Evolutionary conservation across 192 early-diverging fungal species (phyloP).

Genomic region (Coemansia furcata): DNA sequence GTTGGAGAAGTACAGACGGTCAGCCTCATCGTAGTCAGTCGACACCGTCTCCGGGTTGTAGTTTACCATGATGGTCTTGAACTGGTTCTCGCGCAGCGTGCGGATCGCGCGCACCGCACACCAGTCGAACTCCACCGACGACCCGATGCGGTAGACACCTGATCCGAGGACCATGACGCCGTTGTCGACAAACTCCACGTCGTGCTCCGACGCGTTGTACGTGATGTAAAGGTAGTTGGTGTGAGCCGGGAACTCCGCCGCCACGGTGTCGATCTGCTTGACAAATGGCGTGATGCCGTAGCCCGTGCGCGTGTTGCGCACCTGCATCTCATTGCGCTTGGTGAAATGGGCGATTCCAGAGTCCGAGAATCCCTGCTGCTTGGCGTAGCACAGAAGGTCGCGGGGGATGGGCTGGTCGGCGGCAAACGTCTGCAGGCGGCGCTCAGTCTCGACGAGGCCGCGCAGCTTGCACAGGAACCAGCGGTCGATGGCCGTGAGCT

Average conservation of each 20-base stretch:
- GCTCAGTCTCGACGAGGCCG: constrained; percentile 82
- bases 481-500: constrained; percentile 89
- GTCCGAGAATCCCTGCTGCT: constrained; percentile 98
- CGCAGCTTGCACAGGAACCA: constrained; percentile 98
- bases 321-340: constrained; percentile 83
- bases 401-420: constrained; percentile 57
- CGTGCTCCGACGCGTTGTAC: constrained; percentile 93
- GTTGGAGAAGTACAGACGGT: constrained; percentile 96
- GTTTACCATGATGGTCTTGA: constrained; percentile 99
- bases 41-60: constrained; percentile 99
- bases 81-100: constrained; percentile 77
- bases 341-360: constrained; percentile 54
- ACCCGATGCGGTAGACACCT: constrained; percentile 98
- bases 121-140: constrained; percentile 99
- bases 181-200: constrained; percentile 88
- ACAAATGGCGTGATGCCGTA: constrained; percentile 87
- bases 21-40: constrained; percentile 98
- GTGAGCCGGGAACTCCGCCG: constrained; percentile 96
- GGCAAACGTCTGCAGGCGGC: constrained; percentile 53
- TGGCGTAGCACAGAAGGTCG: constrained; percentile 68
- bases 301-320: constrained; percentile 78
- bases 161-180: constrained; percentile 96
- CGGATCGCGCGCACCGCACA: constrained; percentile 96
- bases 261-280: constrained; percentile 98
- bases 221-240: constrained; percentile 99